These are phyloP conservation scores for Suillus sp. DNA, from an alignment of 768 basidiomycete genomes.

Conservation along the genomic window DNA sequence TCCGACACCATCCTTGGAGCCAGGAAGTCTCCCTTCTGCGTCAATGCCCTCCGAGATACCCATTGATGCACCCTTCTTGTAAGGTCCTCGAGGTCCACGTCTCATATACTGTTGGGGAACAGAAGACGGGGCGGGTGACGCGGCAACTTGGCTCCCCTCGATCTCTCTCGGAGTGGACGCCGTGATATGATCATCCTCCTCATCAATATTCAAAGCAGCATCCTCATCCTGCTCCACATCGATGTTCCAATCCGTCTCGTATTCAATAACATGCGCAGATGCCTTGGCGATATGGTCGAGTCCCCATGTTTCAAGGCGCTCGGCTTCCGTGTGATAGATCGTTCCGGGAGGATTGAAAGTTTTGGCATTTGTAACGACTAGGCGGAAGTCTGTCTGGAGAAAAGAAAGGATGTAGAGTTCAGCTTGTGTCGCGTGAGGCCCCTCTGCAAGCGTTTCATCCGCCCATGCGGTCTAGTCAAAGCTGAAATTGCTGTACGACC, in stretches of 20 bases:
- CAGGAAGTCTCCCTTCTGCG: conserved; percentile 71
- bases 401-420: conserved; percentile 9
- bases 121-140: conserved; percentile 49
- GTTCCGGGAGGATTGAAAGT: conserved; percentile 74
- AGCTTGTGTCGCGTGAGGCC: conserved; percentile 15
- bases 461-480: not conserved
- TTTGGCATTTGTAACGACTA: conserved; percentile 76
- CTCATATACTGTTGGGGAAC: conserved; percentile 34
- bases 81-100: conserved; percentile 54
- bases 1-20: conserved; percentile 74
- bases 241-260: conserved; percentile 84
- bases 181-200: conserved; percentile 27
- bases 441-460: not conserved
- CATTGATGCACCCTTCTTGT: conserved; percentile 51
- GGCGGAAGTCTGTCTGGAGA: conserved; percentile 62
- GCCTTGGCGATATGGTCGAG: conserved; percentile 75
- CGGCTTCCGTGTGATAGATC: conserved; percentile 76
- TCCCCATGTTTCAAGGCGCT: conserved; percentile 67
- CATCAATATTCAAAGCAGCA: conserved; percentile 37
- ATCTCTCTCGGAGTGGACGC: conserved; percentile 47
- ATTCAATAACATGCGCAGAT: conserved; percentile 73
- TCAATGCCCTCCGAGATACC: conserved; percentile 54
- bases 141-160: conserved; percentile 43
- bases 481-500: not conserved
- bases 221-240: conserved; percentile 70